Percentiles rank a stretch among this genome's conserved stretches.
Evolutionary conservation across 345 rosid genomes (phyloP).

Genomic region (Eucalyptus curtisii): DNA sequence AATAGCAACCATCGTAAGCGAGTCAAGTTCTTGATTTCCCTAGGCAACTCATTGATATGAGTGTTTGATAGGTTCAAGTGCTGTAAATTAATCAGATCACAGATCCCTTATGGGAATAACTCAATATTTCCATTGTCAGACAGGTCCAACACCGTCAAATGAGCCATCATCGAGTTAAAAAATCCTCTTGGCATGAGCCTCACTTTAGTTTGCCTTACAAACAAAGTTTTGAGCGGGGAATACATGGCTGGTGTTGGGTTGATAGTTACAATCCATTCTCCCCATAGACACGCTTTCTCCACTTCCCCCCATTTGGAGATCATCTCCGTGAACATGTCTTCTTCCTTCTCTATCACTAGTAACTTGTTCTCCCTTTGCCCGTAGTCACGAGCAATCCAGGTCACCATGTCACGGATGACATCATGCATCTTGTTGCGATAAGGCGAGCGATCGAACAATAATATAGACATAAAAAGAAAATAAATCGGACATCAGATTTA

Average conservation of each 20-base stretch:
- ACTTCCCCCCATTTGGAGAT: not conserved
- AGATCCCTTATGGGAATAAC: not conserved
- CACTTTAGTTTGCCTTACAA: not conserved
- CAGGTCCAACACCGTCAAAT: not conserved
- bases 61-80: not conserved
- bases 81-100: too few relatives aligned
- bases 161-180: not conserved
- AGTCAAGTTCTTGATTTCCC: not conserved
- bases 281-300: not conserved
- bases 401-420: conserved; percentile 6
- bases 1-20: not conserved
- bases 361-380: not conserved
- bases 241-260: accelerated
- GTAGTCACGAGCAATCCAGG: not conserved
- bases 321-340: not conserved
- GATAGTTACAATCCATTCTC: not conserved
- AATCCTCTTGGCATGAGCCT: not conserved
- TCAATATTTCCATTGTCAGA: too few relatives aligned
- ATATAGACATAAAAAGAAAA: too few relatives aligned
- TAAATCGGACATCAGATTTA: too few relatives aligned
- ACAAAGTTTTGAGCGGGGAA: not conserved
- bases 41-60: not conserved
- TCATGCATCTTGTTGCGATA: too few relatives aligned
- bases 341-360: not conserved
- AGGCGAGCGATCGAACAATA: too few relatives aligned